These are phyloP conservation scores for Nepenthes mirabilis DNA, from an alignment of 148 eudicot species.

Conservation along the genomic window DNA sequence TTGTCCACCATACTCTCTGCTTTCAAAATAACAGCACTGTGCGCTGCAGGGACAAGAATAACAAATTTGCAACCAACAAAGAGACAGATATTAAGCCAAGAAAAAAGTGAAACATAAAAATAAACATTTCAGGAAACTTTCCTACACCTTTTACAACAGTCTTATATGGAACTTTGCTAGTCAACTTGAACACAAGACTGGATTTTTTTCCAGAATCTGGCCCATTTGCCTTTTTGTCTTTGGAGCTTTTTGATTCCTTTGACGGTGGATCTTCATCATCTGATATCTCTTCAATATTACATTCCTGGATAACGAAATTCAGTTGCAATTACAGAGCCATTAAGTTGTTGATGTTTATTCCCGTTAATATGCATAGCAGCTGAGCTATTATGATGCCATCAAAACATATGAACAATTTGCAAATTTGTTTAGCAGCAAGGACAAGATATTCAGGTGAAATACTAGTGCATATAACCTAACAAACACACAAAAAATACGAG, in stretches of 20 bases:
- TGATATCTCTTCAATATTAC: slow-evolving; percentile 75
- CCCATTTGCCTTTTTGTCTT: slow-evolving; percentile 92
- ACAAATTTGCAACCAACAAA: slow-evolving; percentile 5
- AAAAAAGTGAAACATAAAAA: not conserved
- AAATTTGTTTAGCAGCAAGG: too few species aligned
- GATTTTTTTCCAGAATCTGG: slow-evolving; percentile 50
- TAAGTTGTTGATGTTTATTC: not conserved
- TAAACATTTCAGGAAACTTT: not conserved
- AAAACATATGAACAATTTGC: not conserved
- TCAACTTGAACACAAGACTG: slow-evolving; percentile 66
- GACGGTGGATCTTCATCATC: slow-evolving; percentile 81
- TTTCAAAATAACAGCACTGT: slow-evolving; percentile 81
- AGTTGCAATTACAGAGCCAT: not conserved
- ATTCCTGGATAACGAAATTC: slow-evolving; percentile 40
- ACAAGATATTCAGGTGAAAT: too few species aligned
- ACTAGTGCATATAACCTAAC: too few species aligned
- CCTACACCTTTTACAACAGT: slow-evolving; percentile 81
- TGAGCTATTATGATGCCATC: not conserved
- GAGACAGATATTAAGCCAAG: not conserved
- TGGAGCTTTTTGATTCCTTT: slow-evolving; percentile 39
- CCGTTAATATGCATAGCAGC: not conserved
- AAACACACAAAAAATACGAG: too few species aligned
- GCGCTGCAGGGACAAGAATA: slow-evolving; percentile 50
- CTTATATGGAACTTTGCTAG: slow-evolving; percentile 88
- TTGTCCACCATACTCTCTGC: slow-evolving; percentile 86